These are phyloP conservation scores for Phaeosphaeria sp. DNA, from an alignment of 2,329 filamentous ascomycete species.

Conservation along the genomic window DNA sequence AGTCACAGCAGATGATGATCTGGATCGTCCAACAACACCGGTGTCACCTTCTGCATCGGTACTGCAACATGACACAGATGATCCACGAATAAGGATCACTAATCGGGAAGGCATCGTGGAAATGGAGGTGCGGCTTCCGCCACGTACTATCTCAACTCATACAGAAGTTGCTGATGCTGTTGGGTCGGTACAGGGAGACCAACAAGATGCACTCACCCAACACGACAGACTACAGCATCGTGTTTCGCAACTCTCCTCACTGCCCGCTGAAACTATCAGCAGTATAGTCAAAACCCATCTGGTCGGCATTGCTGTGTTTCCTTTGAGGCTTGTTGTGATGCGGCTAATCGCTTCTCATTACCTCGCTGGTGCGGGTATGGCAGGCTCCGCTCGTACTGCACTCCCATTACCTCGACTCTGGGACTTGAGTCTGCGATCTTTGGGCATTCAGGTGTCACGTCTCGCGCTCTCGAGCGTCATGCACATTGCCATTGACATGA, in stretches of 20 bases:
- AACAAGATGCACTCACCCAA: slow-evolving; percentile 5
- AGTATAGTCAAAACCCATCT: slow-evolving; percentile 41
- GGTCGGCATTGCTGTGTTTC: slow-evolving; percentile 37
- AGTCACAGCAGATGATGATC: slow-evolving; percentile 13
- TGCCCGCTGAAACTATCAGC: slow-evolving; percentile 42
- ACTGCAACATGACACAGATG: slow-evolving; percentile 31
- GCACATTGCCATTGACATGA: slow-evolving; percentile 42
- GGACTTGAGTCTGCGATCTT: slow-evolving; percentile 21
- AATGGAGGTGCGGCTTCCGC: slow-evolving; percentile 47
- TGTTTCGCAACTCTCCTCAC: slow-evolving; percentile 44
- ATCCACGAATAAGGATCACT: slow-evolving; percentile 48
- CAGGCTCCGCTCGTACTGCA: slow-evolving; percentile 14
- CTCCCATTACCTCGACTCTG: slow-evolving; percentile 10
- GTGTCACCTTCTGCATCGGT: slow-evolving; percentile 34
- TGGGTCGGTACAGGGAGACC: slow-evolving; percentile 11
- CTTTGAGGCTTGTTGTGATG: slow-evolving; percentile 37
- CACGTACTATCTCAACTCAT: slow-evolving; percentile 38
- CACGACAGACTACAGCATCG: slow-evolving; percentile 31
- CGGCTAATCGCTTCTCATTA: slow-evolving; percentile 43
- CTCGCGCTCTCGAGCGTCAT: slow-evolving; percentile 41
- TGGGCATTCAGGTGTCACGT: slow-evolving; percentile 36
- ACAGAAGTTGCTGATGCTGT: slow-evolving; percentile 28
- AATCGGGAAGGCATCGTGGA: slow-evolving; percentile 47
- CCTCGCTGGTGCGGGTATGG: slow-evolving; percentile 15
- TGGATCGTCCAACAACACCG: slow-evolving; percentile 28